Base-by-base conservation (phyloP, 139 green algal genomes). In the Chara braunii region DNA sequence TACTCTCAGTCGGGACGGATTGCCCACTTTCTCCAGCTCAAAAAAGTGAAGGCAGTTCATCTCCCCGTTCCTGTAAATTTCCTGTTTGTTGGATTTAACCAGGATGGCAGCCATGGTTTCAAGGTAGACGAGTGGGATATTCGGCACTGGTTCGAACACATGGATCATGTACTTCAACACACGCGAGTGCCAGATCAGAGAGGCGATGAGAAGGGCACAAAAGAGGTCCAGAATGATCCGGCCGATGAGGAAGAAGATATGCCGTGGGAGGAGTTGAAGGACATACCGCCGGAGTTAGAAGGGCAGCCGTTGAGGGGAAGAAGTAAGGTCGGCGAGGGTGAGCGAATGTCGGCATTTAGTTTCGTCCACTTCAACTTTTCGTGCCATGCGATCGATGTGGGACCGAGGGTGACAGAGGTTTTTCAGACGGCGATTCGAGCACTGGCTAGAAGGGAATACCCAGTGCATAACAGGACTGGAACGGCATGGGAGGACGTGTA, bases 141-240 rank as follows among this genome's bases (percentile, higher is more conserved):
- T n/a, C n/a, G n/a, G 33, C 29, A 66, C 0, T 90, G 85, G 85
- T 88, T 90, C 23, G 44, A 64, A 24, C 78, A 82, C 22, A 50
- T 89, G 37, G 84, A 90, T 72, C 84, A 88, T 42, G 43, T 89
- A 23, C 29, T 88, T 36, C 82, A 85, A 22, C 85, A 90, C 64
- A 85, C 68, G 5, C 53, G 81, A 9, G 67, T 88, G 8, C 80
- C 85, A 4, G 70, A n/a, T n/a, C n/a, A n/a, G n/a, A n/a, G n/a
- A n/a, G n/a, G 81, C 22, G 42, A 64, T 12, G 4, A 23, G n/a
- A n/a, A n/a, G n/a, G n/a, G n/a, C n/a, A n/a, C n/a, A n/a, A n/a
- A n/a, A n/a, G n/a, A n/a, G n/a, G n/a, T n/a, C n/a, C n/a, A n/a
- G n/a, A n/a, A n/a, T n/a, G n/a, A n/a, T n/a, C n/a, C n/a, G 8